These are phyloP conservation scores for Bertia moriformis DNA, from an alignment of 2,329 filamentous ascomycete genomes.

Conservation along the genomic window DNA sequence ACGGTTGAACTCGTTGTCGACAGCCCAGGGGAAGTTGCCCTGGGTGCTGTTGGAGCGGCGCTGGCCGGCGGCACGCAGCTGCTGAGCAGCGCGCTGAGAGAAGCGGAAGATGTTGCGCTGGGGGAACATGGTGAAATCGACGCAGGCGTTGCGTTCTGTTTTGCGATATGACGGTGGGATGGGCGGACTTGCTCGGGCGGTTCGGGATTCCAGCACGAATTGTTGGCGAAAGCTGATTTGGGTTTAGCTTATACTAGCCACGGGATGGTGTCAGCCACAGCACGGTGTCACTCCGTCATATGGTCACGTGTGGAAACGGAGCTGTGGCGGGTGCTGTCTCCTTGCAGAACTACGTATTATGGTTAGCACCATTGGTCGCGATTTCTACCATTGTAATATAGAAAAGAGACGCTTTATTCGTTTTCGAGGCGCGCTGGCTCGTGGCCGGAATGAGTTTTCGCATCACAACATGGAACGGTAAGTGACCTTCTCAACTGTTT, in stretches of 20 bases:
- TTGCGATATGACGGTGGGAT: neutral
- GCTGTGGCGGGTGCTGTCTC: no score
- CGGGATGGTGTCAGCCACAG: no score
- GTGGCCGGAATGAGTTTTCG: slow-evolving; percentile 49
- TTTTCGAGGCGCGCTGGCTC: neutral
- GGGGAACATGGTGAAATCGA: slow-evolving; percentile 39
- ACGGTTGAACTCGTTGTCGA: slow-evolving; percentile 83
- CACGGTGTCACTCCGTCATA: no score
- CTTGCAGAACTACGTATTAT: no score
- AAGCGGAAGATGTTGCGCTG: slow-evolving; percentile 47
- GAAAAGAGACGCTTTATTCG: no score
- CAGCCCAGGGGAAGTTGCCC: slow-evolving; percentile 23
- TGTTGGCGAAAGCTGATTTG: no score
- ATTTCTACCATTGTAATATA: no score
- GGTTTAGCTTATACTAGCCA: no score
- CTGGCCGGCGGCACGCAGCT: slow-evolving; percentile 17
- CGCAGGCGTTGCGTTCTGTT: slow-evolving; percentile 4
- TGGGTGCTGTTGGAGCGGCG: slow-evolving; percentile 1
- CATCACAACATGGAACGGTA: slow-evolving; percentile 79
- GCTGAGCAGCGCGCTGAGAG: slow-evolving; percentile 40
- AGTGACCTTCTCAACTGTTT: slow-evolving; percentile 9
- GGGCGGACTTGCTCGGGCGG: neutral
- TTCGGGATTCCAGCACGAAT: no score
- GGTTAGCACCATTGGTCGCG: no score
- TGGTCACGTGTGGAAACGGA: no score